Evolutionary conservation across 257 asterid species (phyloP).

Genomic region (Fraxinus americana): DNA sequence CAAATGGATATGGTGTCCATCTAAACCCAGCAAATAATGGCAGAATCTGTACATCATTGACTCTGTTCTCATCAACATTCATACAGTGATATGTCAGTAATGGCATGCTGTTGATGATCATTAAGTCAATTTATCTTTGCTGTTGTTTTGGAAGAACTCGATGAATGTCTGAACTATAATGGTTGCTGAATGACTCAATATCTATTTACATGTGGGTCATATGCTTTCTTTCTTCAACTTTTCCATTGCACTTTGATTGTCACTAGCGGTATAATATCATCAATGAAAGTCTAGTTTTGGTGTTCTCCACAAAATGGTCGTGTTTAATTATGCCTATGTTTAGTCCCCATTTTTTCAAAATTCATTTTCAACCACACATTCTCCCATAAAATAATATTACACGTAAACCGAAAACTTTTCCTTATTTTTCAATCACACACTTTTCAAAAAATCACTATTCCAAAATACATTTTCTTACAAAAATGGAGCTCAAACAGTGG

Average conservation of each 20-base stretch:
- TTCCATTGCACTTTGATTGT: neutral
- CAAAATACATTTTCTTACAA: no score
- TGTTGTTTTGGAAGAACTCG: neutral
- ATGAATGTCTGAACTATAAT: neutral
- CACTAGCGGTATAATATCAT: conserved; percentile 2
- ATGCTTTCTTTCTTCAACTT: neutral
- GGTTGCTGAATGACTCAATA: conserved; percentile 4
- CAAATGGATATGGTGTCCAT: neutral
- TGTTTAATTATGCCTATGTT: neutral
- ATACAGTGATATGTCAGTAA: neutral
- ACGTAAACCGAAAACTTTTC: no score
- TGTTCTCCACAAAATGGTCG: conserved; percentile 7
- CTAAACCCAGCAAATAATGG: neutral
- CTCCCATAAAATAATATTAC: no score
- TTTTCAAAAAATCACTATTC: no score
- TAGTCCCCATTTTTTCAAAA: no score
- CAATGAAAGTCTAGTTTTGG: conserved; percentile 1
- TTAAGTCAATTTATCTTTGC: conserved; percentile 10
- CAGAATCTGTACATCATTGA: neutral
- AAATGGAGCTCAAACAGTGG: no score
- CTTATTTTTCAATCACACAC: no score
- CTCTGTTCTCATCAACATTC: neutral
- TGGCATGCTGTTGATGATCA: neutral
- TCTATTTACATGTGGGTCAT: neutral
- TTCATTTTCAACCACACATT: no score